Evolutionary conservation across 352 stramenopile species (phyloP), one percentile per base, ranked within the genome.

Genomic region (Phytophthora lateralis): DNA sequence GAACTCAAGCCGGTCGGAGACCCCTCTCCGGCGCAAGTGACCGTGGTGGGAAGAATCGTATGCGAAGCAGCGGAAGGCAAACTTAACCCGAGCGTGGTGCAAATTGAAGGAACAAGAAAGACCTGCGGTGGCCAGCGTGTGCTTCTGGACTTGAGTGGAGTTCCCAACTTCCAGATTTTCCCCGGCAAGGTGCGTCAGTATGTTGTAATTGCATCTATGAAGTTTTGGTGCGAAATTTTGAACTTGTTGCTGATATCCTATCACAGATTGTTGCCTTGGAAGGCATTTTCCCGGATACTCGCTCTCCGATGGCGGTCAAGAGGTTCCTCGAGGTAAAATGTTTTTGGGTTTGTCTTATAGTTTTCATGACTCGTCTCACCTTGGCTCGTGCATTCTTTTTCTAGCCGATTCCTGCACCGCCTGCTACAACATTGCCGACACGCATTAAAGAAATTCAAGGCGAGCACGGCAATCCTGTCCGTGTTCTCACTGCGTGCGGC

Each of bases 401-500:
- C n/a, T 46, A 93, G 82, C 71, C 85, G 3, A 80, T 92, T 51
- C 78, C 80, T 52, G 73, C 80, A 14, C 79, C 84, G n/a, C 62
- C 78, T 54, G 53, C 71, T 41, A 84, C 72, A 27, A 73, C 73
- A 2, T 59, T 66, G 0, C 85, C 89, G 29, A 32, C 75, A 39
- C 47, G 61, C 4, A 71, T 91, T 2, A 80, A 77, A 49, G 65
- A 82, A 34, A 55, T 88, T 7, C 76, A 92, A 52, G 66, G 69
- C 6, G 69, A 75, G 9, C 66, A 69, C 39, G 47, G 66, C 12
- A 71, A 74, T 26, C 66, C 82, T 17, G 55, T 95, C n/a, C 82
- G 80, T 26, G 65, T 99, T 8, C 69, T 99, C 37, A 84, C 89
- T 18, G 95, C 94, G 8, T 95, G 86, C 41, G 97, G 97, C 0